Evolutionary conservation across 257 asterid species (phyloP).

Genomic region (Lycium ferocissimum): DNA sequence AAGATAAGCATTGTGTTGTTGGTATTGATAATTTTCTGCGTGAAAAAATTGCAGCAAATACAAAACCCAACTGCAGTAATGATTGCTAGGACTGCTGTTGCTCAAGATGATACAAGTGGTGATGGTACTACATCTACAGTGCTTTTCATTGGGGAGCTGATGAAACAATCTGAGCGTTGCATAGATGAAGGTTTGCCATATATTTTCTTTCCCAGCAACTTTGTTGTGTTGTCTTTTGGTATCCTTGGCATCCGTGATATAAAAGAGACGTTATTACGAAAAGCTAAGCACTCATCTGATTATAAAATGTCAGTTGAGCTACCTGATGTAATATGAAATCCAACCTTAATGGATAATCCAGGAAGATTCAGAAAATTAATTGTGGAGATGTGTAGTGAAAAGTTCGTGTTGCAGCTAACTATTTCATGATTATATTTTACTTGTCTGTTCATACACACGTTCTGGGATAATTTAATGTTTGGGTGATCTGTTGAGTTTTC

Average conservation of each 20-base stretch:
- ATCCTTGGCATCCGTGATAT: background rate
- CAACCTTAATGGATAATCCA: background rate
- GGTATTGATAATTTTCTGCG: constrained; percentile 4
- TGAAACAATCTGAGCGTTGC: constrained; percentile 97
- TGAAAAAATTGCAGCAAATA: constrained; percentile 72
- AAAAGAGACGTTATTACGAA: background rate
- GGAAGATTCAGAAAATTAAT: background rate
- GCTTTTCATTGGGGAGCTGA: constrained; percentile 94
- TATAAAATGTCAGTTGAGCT: background rate
- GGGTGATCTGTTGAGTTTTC: background rate
- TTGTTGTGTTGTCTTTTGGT: constrained; percentile 3
- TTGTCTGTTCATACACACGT: background rate
- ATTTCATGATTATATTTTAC: background rate
- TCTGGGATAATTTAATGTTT: background rate
- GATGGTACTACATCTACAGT: constrained; percentile 99
- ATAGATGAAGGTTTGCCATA: constrained; percentile 85
- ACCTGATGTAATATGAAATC: background rate
- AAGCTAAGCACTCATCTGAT: constrained; percentile 14
- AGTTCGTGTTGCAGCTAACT: background rate
- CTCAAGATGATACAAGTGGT: constrained; percentile 97
- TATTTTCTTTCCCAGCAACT: background rate
- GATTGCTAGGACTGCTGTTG: constrained; percentile 99
- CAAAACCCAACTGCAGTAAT: constrained; percentile 99
- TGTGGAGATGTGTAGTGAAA: background rate
- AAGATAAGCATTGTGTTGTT: background rate